These are phyloP conservation scores for Claviceps sp. DNA, from an alignment of 2,329 filamentous ascomycete species.

Conservation along the genomic window DNA sequence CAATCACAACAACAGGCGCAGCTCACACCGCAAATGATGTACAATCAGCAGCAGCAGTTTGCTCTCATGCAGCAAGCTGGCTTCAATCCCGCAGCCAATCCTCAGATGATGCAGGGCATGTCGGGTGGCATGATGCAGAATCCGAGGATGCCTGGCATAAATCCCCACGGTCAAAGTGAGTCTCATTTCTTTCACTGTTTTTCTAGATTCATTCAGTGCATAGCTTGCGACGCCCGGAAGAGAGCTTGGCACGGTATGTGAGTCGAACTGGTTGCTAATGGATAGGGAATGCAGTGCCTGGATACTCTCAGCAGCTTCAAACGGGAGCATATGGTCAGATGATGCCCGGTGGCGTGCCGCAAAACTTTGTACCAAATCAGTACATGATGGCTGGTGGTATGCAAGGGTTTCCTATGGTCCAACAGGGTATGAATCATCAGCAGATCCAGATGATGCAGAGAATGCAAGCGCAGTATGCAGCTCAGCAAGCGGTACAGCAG, in stretches of 20 bases:
- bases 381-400: constrained; percentile 41
- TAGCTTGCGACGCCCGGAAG: no score
- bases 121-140: constrained; percentile 52
- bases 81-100: constrained; percentile 37
- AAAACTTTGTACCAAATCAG: constrained; percentile 33
- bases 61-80: constrained; percentile 37
- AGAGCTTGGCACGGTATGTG: no score
- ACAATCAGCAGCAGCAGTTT: constrained; percentile 42
- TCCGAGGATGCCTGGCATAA: constrained; percentile 45
- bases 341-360: constrained; percentile 34
- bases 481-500: constrained; percentile 12
- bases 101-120: constrained; percentile 41
- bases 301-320: constrained; percentile 45
- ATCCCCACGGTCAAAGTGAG: constrained; percentile 47
- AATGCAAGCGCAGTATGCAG: constrained; percentile 18
- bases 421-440: constrained; percentile 34
- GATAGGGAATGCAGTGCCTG: constrained; percentile 31
- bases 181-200: constrained; percentile 7
- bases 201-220: background rate
- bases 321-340: constrained; percentile 42
- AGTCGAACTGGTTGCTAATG: constrained; percentile 6
- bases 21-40: constrained; percentile 42
- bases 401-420: constrained; percentile 43
- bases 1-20: constrained; percentile 22
- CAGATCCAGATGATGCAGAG: constrained; percentile 33